Evolutionary conservation across 176 grass and related monocot species (phyloP), one percentile per base, ranked within the genome.

Genomic region (Hordeum vulgare): DNA sequence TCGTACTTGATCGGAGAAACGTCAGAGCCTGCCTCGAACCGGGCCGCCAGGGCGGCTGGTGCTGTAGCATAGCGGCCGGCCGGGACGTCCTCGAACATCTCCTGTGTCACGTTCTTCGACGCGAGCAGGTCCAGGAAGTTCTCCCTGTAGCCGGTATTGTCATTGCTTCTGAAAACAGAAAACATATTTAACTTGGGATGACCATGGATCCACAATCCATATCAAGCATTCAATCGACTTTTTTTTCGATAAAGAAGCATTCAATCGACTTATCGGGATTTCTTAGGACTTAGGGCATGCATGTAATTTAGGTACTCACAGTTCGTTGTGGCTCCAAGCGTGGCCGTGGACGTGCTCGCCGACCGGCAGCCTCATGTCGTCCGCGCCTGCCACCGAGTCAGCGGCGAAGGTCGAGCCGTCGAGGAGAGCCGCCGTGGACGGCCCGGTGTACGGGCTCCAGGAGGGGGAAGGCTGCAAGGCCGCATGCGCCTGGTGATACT

Each of bases 91-190:
- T 81, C 85, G 58, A 88, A 85, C 82, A 85, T 81, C 34, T 87
- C 85, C 24, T 73, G 77, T 13, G 85, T 83, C 68, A 88, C 65
- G 74, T 77, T 86, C 82, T 97, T 90, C 25, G 90, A 81, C 23
- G 78, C 81, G 35, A 94, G 92, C 68, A 92, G 93, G 12, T 94
- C 92, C 6, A 98, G 86, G 70, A 94, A 91, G 82, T 98, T 90
- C 79, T 90, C 88, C 66, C 59, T 90, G 74, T 90, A 90, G 66
- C 64, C 75, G 39, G 34, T 58, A 83, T 29, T 82, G 73, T 44
- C 67, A n/a, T 81, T 86, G 63, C 72, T 79, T 66, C 84, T 83
- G 88, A 47, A 83, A 72, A 45, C 59, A 34, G 0, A 18, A 71
- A 58, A 15, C 14, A 36, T 60, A 29, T 4, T 36, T 77, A 40